Conservation (phyloP, 164 flowering plant genomes). For the Cinnamomum chago region DNA sequence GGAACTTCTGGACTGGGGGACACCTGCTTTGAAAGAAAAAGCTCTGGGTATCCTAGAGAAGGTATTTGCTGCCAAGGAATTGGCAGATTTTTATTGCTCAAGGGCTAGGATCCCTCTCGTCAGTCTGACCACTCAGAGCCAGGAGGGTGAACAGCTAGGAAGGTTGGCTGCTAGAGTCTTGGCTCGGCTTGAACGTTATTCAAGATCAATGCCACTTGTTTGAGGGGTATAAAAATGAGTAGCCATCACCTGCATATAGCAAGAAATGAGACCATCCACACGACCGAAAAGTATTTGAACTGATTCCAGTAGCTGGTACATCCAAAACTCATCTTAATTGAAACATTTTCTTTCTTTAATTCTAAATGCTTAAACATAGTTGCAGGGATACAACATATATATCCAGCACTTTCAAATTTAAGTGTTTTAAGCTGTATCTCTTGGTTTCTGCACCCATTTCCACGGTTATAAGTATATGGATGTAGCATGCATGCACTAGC, state of each 20-base stretch:
- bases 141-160: slow-evolving; percentile 34
- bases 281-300: background rate
- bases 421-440: background rate
- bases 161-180: slow-evolving; percentile 44
- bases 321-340: background rate
- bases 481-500: too few species aligned
- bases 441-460: background rate
- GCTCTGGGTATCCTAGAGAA: slow-evolving; percentile 52
- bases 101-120: slow-evolving; percentile 35
- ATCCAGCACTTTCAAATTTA: background rate
- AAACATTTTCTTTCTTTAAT: background rate
- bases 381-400: background rate
- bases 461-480: background rate
- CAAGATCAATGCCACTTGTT: slow-evolving; percentile 40
- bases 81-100: slow-evolving; percentile 48
- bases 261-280: background rate
- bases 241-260: background rate
- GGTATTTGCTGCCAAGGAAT: slow-evolving; percentile 41
- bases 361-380: background rate
- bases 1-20: slow-evolving; percentile 51
- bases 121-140: slow-evolving; percentile 34
- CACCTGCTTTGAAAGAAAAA: slow-evolving; percentile 43
- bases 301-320: background rate
- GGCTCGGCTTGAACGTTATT: slow-evolving; percentile 47
- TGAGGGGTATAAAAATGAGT: slow-evolving; percentile 17